A percentile compares a stretch with the other conserved stretches of the same genome.
phyloP scores from a whole-genome alignment of 805 yeast genomes.

The Zygosaccharomyces gambellarensis region DNA sequence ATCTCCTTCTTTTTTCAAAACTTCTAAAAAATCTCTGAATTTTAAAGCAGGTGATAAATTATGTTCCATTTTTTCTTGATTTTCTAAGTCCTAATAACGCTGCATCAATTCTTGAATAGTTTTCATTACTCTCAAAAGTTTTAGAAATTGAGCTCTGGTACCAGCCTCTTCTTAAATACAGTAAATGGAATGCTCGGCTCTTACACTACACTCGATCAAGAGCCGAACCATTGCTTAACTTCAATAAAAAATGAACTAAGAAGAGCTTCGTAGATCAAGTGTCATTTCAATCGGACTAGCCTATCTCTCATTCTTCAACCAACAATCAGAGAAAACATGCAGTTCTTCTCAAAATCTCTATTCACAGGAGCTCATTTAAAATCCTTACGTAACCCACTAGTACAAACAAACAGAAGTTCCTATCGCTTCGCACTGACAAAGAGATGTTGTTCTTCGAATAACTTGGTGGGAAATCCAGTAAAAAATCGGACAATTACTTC shows the following conservation, averaged over 20 bases:
- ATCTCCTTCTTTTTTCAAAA: slow-evolving; percentile 23
- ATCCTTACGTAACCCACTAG: neutral
- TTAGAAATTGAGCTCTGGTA: no score
- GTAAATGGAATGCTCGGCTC: no score
- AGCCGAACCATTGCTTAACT: no score
- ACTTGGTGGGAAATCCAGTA: neutral
- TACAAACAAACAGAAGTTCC: neutral
- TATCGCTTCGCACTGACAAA: neutral
- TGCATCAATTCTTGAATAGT: no score
- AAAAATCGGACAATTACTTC: neutral
- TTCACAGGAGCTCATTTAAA: neutral
- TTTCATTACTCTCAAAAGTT: no score
- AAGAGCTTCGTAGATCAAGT: no score
- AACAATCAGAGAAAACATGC: neutral
- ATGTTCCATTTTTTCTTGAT: neutral
- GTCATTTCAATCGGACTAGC: no score
- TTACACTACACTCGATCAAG: no score
- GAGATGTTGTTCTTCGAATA: neutral
- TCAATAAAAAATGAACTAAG: no score
- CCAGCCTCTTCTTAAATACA: no score
- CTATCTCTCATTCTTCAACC: neutral
- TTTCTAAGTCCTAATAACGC: no score
- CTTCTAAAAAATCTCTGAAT: slow-evolving; percentile 28
- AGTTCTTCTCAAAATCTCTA: neutral
- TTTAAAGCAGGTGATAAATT: slow-evolving; percentile 16